phyloP scores from a whole-genome alignment of 2,329 filamentous ascomycete species.

The Fusarium concolor region DNA sequence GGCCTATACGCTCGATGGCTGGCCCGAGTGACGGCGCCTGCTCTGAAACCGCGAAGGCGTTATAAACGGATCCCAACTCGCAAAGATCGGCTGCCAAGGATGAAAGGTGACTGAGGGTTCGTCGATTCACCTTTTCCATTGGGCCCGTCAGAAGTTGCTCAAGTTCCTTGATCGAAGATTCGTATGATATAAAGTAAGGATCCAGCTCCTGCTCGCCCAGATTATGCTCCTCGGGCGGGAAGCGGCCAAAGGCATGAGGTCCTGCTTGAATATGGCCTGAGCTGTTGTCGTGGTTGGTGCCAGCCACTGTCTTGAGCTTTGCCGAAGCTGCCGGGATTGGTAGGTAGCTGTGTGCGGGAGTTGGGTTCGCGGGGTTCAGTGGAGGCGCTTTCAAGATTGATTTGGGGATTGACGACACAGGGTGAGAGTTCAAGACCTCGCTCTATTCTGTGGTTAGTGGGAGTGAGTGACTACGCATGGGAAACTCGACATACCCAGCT shows the following conservation, averaged over 20 bases:
- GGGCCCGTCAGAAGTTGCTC: slow-evolving; percentile 89
- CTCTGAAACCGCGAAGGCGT: slow-evolving; percentile 95
- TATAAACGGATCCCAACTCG: slow-evolving; percentile 94
- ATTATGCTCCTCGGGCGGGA: slow-evolving; percentile 81
- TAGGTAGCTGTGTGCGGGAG: slow-evolving; percentile 85
- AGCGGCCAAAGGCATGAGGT: slow-evolving; percentile 77
- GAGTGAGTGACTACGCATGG: background rate
- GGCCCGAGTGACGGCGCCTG: slow-evolving; percentile 88
- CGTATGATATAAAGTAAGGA: slow-evolving; percentile 94
- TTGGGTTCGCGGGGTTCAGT: slow-evolving; percentile 92
- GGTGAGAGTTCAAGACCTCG: slow-evolving; percentile 94
- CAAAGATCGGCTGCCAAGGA: slow-evolving; percentile 87
- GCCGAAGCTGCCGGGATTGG: slow-evolving; percentile 87
- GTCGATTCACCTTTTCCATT: slow-evolving; percentile 96
- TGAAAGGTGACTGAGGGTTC: slow-evolving; percentile 86
- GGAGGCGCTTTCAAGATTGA: slow-evolving; percentile 96
- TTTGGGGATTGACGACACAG: slow-evolving; percentile 91
- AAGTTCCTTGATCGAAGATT: slow-evolving; percentile 89
- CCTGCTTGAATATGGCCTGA: slow-evolving; percentile 55
- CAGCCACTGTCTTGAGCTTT: slow-evolving; percentile 76
- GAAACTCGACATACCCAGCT: slow-evolving; percentile 80
- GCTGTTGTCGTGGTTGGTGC: slow-evolving; percentile 50
- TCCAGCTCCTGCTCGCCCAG: slow-evolving; percentile 92
- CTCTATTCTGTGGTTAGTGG: slow-evolving; percentile 65
- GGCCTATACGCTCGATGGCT: slow-evolving; percentile 93